These are phyloP conservation scores for Inga leiocalycina DNA, from an alignment of 306 rosid genomes.

Conservation along the genomic window DNA sequence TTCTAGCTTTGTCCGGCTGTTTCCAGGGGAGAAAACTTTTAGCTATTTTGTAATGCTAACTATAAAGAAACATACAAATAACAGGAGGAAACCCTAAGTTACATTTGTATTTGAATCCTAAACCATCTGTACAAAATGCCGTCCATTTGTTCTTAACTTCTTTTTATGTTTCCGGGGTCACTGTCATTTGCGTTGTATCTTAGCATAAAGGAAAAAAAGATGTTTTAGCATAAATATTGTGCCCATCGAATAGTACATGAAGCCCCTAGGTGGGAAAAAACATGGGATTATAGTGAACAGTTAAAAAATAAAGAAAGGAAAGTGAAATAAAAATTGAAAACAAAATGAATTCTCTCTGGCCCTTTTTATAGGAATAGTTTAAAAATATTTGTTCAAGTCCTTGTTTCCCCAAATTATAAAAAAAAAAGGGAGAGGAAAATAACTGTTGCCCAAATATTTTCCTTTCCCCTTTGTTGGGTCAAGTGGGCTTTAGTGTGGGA, in stretches of 20 bases:
- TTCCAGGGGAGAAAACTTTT: neutral
- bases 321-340: neutral
- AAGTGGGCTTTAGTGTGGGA: neutral
- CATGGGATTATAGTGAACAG: neutral
- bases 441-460: neutral
- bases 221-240: too few species aligned
- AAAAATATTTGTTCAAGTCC: neutral
- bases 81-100: neutral
- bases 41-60: neutral
- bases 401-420: neutral
- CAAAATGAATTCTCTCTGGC: neutral
- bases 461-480: neutral
- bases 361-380: too few species aligned
- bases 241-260: neutral
- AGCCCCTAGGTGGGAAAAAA: neutral
- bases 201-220: too few species aligned
- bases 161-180: constrained; percentile 5
- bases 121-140: constrained; percentile 40
- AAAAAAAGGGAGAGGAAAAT: too few species aligned
- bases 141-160: neutral
- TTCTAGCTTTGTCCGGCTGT: constrained; percentile 19
- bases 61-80: neutral
- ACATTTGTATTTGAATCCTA: constrained; percentile 16
- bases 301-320: neutral
- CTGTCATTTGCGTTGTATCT: neutral